These are phyloP conservation scores for Sugiyamaella qingdaonensis DNA, from an alignment of 805 yeast species.

Conservation along the genomic window DNA sequence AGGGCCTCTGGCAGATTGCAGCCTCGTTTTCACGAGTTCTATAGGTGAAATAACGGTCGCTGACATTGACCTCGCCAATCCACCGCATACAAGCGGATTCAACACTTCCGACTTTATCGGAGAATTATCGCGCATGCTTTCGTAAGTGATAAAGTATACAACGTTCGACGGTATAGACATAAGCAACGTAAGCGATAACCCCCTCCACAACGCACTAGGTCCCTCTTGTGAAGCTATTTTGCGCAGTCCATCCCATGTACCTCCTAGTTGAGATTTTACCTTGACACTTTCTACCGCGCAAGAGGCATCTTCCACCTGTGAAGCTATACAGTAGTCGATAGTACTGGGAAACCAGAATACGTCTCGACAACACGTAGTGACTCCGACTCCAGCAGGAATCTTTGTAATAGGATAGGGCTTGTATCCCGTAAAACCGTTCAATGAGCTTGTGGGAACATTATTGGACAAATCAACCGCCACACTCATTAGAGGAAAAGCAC, in stretches of 20 bases:
- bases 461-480: neutral
- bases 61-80: slow-evolving; percentile 73
- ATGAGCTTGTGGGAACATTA: neutral
- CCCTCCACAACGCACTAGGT: slow-evolving; percentile 75
- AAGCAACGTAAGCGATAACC: slow-evolving; percentile 67
- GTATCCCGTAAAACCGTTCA: neutral
- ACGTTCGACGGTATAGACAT: slow-evolving; percentile 94
- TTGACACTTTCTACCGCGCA: slow-evolving; percentile 40
- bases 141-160: slow-evolving; percentile 92
- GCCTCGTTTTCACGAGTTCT: slow-evolving; percentile 79
- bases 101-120: slow-evolving; percentile 44
- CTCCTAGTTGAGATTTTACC: slow-evolving; percentile 41
- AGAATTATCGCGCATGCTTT: slow-evolving; percentile 72
- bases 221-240: slow-evolving; percentile 75
- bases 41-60: slow-evolving; percentile 84
- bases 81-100: slow-evolving; percentile 83
- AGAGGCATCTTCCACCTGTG: slow-evolving; percentile 26
- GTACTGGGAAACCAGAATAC: slow-evolving; percentile 37
- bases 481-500: slow-evolving; percentile 21
- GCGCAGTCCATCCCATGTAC: slow-evolving; percentile 70
- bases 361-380: slow-evolving; percentile 37
- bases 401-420: slow-evolving; percentile 19
- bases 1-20: slow-evolving; percentile 55
- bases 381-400: slow-evolving; percentile 33
- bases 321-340: slow-evolving; percentile 36